Percentiles rank a stretch among this genome's conserved stretches.
phyloP scores from a whole-genome alignment of 192 early-diverging fungal genomes.

The Funneliformis geosporum region DNA sequence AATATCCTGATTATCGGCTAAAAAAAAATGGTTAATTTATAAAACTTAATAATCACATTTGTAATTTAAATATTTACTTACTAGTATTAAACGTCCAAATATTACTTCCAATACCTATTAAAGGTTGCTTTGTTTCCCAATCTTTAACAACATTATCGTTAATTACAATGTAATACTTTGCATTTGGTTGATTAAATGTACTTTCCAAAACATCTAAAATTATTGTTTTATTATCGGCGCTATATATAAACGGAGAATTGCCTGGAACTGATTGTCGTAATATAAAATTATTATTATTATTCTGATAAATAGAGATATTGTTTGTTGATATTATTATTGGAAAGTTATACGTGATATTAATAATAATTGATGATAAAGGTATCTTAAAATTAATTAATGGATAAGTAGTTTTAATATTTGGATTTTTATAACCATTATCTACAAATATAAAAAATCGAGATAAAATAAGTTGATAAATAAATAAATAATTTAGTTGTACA shows the following conservation, averaged over 20 bases:
- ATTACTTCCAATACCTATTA: neutral
- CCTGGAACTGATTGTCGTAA: neutral
- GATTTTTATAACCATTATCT: neutral
- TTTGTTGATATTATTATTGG: neutral
- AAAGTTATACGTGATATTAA: neutral
- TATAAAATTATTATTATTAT: neutral
- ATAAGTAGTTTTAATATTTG: neutral
- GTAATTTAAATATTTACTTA: neutral
- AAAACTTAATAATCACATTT: neutral
- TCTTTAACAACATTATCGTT: neutral
- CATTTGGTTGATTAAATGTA: slow-evolving; percentile 17
- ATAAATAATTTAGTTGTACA: no score
- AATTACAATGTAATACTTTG: neutral
- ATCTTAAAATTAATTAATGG: neutral
- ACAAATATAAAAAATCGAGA: neutral
- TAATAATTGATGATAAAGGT: neutral
- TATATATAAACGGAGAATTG: neutral
- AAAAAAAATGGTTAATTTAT: neutral
- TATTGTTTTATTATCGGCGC: neutral
- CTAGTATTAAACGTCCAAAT: neutral
- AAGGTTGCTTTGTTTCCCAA: neutral
- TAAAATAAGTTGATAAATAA: no score
- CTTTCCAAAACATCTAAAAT: neutral
- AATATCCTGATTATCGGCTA: neutral
- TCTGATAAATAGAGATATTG: neutral